Evolutionary conservation across 2,329 filamentous ascomycete genomes (phyloP), one percentile per base, ranked within the genome.

Genomic region (Ciborinia camelliae): DNA sequence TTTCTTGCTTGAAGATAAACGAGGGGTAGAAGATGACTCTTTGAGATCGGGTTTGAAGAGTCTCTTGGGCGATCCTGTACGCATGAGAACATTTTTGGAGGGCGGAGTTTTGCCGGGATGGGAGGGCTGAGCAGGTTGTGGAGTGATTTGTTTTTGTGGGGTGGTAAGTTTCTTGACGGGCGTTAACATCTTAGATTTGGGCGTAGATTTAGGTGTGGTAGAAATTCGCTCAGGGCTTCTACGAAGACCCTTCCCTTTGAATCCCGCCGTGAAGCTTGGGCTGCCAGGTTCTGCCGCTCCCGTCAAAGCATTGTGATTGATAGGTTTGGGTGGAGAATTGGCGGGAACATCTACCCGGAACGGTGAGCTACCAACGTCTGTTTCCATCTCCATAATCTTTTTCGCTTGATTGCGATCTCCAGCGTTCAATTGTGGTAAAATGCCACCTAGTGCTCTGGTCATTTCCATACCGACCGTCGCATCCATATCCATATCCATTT

Each of bases 381-480:
- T 77, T 67, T 88, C 86, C 68, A 83, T 76, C 69, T 87, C 84
- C 83, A 87, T 85, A 15, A 84, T 73, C 54, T 80, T 80, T 72
- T 84, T 87, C 10, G 81, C 84, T 64, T 81, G 77, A 10, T 76
- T 74, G 47, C 81, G 80, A 43, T 78, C 76, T 57, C 77, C 78
- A 72, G 28, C 75, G 72, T 68, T 75, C 28, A 72, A 66, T 54
- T 75, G 77, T 2, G 75, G 72, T 28, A 87, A 68, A 51, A 88
- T 86, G n/a, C 79, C 79, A 15, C 85, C 85, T 35, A 86, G 71
- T 0, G 79, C 83, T 35, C 80, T 75, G 1, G 86, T 88, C 77
- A 90, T 87, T 59, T 91, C 87, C 86, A 90, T 88, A 3, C 45
- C 82, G 78, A 70, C 62, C 6, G 72, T 73, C 61, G 73, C 80